phyloP scores from a whole-genome alignment of 441 rosid species.

The Populus trichocarpa region DNA sequence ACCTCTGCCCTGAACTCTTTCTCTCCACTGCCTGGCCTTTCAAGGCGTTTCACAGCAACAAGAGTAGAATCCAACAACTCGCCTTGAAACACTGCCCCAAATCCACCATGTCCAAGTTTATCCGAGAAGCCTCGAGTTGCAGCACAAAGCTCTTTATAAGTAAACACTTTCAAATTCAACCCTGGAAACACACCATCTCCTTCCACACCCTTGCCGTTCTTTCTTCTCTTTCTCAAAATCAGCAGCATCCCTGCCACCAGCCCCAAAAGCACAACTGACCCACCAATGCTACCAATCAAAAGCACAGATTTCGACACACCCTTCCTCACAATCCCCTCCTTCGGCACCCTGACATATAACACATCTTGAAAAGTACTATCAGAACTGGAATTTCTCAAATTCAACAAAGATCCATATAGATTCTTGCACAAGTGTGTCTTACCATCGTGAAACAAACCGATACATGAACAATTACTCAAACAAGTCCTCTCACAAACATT shows the following conservation, averaged over 20 bases:
- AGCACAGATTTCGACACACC: slow-evolving; percentile 34
- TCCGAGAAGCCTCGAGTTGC: slow-evolving; percentile 63
- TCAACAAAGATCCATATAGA: slow-evolving; percentile 48
- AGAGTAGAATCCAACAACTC: slow-evolving; percentile 53
- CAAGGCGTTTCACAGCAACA: slow-evolving; percentile 82
- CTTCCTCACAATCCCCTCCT: slow-evolving; percentile 28
- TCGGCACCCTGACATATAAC: slow-evolving; percentile 48
- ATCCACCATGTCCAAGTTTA: slow-evolving; percentile 85
- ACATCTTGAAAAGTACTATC: slow-evolving; percentile 26
- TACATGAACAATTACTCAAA: slow-evolving; percentile 61
- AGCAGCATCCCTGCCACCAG: slow-evolving; percentile 27
- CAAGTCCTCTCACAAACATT: slow-evolving; percentile 53
- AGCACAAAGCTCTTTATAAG: slow-evolving; percentile 63
- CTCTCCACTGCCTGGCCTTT: slow-evolving; percentile 77
- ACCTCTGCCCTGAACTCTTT: slow-evolving; percentile 87
- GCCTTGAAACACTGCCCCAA: slow-evolving; percentile 77
- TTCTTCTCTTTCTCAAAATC: slow-evolving; percentile 38
- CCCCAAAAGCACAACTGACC: slow-evolving; percentile 42
- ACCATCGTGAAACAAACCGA: slow-evolving; percentile 50
- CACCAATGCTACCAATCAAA: slow-evolving; percentile 48
- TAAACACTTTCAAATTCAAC: slow-evolving; percentile 61
- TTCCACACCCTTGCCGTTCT: slow-evolving; percentile 32
- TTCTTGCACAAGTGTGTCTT: slow-evolving; percentile 49
- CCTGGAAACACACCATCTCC: slow-evolving; percentile 46
- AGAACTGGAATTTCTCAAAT: slow-evolving; percentile 52